Conservation (phyloP, 176 grass and related monocot species). For the Hordeum marinum region DNA sequence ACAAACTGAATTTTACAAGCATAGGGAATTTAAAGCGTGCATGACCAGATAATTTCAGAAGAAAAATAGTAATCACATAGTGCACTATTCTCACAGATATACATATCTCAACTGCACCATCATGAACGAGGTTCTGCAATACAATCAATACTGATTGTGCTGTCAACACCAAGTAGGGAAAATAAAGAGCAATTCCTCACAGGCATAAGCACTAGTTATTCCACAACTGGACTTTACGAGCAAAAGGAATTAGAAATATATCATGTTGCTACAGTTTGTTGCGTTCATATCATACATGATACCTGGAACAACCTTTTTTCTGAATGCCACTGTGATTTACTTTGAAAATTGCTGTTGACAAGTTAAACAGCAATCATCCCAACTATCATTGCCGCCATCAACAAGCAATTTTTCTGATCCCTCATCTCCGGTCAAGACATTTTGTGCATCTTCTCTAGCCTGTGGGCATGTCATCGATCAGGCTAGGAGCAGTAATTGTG, state of each 20-base stretch:
- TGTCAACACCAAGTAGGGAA: background rate
- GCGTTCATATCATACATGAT: too few species aligned
- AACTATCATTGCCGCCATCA: background rate
- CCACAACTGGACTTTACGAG: background rate
- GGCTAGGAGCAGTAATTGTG: background rate
- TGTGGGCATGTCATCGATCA: background rate
- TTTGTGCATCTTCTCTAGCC: background rate
- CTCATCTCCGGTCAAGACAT: background rate
- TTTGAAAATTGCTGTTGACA: background rate
- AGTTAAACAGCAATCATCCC: background rate
- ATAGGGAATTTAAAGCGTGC: background rate
- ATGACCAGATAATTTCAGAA: background rate
- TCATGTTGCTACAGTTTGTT: background rate
- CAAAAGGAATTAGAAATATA: background rate
- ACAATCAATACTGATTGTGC: background rate
- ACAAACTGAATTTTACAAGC: background rate
- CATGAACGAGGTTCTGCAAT: background rate
- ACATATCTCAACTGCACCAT: background rate
- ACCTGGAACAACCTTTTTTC: constrained; percentile 10
- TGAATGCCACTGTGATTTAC: constrained; percentile 1
- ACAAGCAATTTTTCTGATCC: background rate
- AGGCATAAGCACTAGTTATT: background rate
- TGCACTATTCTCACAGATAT: background rate
- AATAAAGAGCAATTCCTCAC: background rate
- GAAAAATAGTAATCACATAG: background rate